Base-by-base conservation (phyloP, 2,329 filamentous ascomycete species). In the Pezicula neosporulosa region DNA sequence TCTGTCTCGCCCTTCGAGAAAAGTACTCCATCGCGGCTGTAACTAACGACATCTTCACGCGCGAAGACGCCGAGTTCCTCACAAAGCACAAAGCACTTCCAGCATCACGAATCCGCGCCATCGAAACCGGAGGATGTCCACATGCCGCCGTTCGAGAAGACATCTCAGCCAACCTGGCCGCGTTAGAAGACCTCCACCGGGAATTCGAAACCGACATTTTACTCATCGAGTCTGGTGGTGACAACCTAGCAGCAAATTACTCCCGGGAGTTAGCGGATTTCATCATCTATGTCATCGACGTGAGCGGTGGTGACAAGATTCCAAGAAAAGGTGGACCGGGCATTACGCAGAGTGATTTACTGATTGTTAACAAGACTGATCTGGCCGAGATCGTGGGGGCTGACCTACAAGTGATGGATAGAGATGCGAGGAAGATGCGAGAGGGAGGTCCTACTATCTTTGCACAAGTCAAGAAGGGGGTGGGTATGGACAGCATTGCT, bases 31-130 rank as follows among this genome's bases (percentile, higher is more conserved):
- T 99, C 64, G 94, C 94, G 1, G 94, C 91, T 54, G 93, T 99
- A 19, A 99, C 94, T 46, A 97, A 97, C 78, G 93, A 97, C 77
- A 97, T 97, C 77, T 97, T 97, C 78, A 97, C 93, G 19, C 87
- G 88, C 58, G 94, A 99, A 74, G 94, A 99, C 77, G 92, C 92
- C 76, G 94, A 97, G 72, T 99, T 99, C 76, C 85, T 99, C 24
- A 96, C 90, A 53, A 85, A 85, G 51, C 81, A 97, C 78, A 80
- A 82, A 58, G 94, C 94, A 6, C 85, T 97, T 0, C 87, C 92
- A 0, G 80, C 92, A 5, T 71, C 80, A 27, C 89, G 93, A 54
- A 97, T 97, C 75, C 84, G 87, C 55, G 94, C 94, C 66, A 97
- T 99, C 71, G 94, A 99, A 74, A 99, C 94, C 2, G 94, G 94